Evolutionary conservation across 345 rosid species (phyloP).

Genomic region (Eucalyptus camaldulensis): DNA sequence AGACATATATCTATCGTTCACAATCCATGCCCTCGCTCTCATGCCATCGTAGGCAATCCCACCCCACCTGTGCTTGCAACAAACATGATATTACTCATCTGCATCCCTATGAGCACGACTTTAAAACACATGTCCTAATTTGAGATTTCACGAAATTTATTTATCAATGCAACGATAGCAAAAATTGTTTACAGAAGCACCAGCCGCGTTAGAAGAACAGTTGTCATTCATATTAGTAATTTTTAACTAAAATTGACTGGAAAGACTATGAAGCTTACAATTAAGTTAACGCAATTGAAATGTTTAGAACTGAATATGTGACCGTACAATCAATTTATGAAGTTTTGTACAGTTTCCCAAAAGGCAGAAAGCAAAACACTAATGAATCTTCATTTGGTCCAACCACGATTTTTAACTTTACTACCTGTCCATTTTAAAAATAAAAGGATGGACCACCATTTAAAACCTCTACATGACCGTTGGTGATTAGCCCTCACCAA

Average conservation of each 20-base stretch:
- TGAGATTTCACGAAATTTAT: background rate
- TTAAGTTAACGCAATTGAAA: fast-evolving
- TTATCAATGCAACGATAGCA: background rate
- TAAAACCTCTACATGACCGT: background rate
- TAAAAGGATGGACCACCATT: background rate
- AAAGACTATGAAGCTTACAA: background rate
- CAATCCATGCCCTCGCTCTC: background rate
- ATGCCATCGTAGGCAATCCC: background rate
- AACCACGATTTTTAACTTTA: background rate
- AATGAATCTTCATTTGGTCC: background rate
- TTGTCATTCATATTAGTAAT: fast-evolving
- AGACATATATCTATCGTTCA: background rate
- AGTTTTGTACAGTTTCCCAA: fast-evolving
- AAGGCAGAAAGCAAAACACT: background rate
- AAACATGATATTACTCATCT: background rate
- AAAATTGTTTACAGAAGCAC: too few species aligned
- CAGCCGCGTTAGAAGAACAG: background rate
- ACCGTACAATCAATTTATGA: background rate
- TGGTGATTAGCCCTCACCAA: background rate
- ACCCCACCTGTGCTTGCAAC: background rate
- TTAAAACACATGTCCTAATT: background rate
- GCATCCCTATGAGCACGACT: background rate
- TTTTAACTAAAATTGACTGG: fast-evolving
- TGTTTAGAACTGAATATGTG: fast-evolving
- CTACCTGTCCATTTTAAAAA: background rate